phyloP scores from a whole-genome alignment of 2,329 filamentous ascomycete species.

The Pseudocercospora macadamiae region DNA sequence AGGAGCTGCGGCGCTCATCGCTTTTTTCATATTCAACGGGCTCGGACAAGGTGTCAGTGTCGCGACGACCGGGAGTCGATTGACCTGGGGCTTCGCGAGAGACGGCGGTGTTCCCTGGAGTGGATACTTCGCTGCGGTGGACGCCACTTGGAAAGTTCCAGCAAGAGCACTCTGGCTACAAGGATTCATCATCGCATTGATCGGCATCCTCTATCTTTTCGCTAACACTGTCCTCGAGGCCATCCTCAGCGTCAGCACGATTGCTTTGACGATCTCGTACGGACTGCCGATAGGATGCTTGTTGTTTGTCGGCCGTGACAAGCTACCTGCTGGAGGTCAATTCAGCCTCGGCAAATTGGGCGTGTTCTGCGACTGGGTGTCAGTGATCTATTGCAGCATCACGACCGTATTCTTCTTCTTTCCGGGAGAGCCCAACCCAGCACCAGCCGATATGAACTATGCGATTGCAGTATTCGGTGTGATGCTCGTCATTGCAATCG shows the following conservation, averaged over 20 bases:
- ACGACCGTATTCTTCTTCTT: slow-evolving; percentile 62
- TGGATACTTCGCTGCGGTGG: slow-evolving; percentile 41
- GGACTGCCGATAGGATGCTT: slow-evolving; percentile 44
- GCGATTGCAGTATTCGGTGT: slow-evolving; percentile 61
- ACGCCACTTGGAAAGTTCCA: slow-evolving; percentile 57
- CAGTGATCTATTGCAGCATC: slow-evolving; percentile 55
- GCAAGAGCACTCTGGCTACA: slow-evolving; percentile 58
- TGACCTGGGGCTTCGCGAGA: slow-evolving; percentile 35
- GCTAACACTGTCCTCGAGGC: slow-evolving; percentile 47
- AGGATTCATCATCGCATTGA: slow-evolving; percentile 48
- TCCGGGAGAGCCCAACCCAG: slow-evolving; percentile 50
- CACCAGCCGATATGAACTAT: slow-evolving; percentile 59
- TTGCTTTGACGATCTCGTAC: slow-evolving; percentile 48
- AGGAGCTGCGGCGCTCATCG: slow-evolving; percentile 50
- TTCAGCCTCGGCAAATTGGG: slow-evolving; percentile 50
- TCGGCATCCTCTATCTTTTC: slow-evolving; percentile 54
- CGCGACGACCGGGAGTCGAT: slow-evolving; percentile 43
- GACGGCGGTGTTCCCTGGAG: slow-evolving; percentile 33
- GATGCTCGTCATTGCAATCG: slow-evolving; percentile 55
- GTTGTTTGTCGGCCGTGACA: slow-evolving; percentile 54
- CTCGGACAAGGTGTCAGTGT: slow-evolving; percentile 58
- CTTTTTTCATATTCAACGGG: slow-evolving; percentile 60
- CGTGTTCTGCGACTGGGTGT: slow-evolving; percentile 43
- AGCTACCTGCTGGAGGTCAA: slow-evolving; percentile 48
- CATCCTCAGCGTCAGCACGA: slow-evolving; percentile 47